Evolutionary conservation across 306 rosid species (phyloP).

Genomic region (Glycyrrhiza uralensis): DNA sequence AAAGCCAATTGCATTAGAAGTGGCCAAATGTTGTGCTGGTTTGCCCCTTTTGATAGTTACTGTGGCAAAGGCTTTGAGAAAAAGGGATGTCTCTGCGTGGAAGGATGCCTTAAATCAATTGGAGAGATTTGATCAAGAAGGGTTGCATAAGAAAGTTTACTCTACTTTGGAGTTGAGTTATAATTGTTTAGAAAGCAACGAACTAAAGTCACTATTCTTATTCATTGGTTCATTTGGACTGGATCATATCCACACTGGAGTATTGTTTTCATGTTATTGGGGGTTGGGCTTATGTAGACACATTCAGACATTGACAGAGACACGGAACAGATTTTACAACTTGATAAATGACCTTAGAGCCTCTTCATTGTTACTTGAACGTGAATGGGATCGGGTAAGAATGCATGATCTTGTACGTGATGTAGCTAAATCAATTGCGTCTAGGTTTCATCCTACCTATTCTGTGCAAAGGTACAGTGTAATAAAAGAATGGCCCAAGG

Average conservation of each 20-base stretch:
- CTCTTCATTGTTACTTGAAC: neutral
- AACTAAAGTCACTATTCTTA: neutral
- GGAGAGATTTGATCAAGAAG: neutral
- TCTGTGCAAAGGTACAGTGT: too few species aligned
- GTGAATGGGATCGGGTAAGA: neutral
- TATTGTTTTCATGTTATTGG: neutral
- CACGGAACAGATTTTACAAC: neutral
- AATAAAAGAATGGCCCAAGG: neutral
- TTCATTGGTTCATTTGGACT: neutral
- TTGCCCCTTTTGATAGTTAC: slow-evolving; percentile 23
- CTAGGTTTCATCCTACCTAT: neutral
- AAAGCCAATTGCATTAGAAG: neutral
- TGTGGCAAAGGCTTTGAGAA: slow-evolving; percentile 9
- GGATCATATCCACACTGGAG: neutral
- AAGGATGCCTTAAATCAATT: slow-evolving; percentile 3
- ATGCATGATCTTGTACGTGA: neutral
- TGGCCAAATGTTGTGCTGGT: neutral
- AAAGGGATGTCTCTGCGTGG: neutral
- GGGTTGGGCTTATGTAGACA: neutral
- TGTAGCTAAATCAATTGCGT: neutral
- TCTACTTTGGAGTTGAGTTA: neutral
- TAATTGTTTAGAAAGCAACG: neutral
- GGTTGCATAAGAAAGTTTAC: neutral
- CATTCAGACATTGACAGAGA: neutral
- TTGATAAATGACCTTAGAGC: neutral